Conservation (phyloP, 371 early-diverging fungal genomes). For the Mortierella sp. region DNA sequence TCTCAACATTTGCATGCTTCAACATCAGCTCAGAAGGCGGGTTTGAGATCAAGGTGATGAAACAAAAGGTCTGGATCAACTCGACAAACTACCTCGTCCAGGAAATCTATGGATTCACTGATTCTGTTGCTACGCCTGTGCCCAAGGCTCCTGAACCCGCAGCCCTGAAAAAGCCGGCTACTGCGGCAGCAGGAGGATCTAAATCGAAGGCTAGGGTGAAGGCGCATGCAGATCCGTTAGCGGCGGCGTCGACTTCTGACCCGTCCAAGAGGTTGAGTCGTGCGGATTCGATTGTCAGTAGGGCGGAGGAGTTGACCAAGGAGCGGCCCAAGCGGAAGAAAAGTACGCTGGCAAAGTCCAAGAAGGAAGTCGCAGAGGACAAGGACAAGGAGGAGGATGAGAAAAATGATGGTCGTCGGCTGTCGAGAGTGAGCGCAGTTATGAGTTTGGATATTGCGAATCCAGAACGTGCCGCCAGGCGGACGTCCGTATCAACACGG, state of each 20-base stretch:
- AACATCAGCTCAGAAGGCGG: conserved; percentile 54
- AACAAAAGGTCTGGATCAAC: conserved; percentile 57
- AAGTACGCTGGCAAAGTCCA: neutral
- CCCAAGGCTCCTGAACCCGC: conserved; percentile 21
- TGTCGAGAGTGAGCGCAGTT: conserved; percentile 14
- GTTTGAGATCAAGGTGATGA: conserved; percentile 58
- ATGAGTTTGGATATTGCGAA: conserved; percentile 20
- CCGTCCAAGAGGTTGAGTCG: conserved; percentile 39
- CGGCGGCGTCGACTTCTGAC: neutral
- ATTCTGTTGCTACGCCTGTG: conserved; percentile 27
- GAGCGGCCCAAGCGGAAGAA: conserved; percentile 21
- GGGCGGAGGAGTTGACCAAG: conserved; percentile 38
- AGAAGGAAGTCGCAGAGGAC: neutral
- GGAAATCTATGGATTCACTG: conserved; percentile 57
- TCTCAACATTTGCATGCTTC: conserved; percentile 56
- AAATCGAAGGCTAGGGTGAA: neutral
- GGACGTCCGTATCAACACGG: neutral
- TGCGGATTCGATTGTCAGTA: conserved; percentile 50
- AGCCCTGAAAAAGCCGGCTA: neutral
- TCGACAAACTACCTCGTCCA: conserved; percentile 54
- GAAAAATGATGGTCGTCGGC: neutral
- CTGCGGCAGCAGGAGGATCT: neutral
- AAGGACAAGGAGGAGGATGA: neutral
- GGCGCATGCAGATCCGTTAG: neutral
- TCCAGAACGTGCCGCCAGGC: neutral